A percentile compares a stretch with the other conserved stretches of the same genome.
These are phyloP conservation scores for Heterobasidion annosum DNA, from an alignment of 1,284 basidiomycete genomes.

Conservation along the genomic window DNA sequence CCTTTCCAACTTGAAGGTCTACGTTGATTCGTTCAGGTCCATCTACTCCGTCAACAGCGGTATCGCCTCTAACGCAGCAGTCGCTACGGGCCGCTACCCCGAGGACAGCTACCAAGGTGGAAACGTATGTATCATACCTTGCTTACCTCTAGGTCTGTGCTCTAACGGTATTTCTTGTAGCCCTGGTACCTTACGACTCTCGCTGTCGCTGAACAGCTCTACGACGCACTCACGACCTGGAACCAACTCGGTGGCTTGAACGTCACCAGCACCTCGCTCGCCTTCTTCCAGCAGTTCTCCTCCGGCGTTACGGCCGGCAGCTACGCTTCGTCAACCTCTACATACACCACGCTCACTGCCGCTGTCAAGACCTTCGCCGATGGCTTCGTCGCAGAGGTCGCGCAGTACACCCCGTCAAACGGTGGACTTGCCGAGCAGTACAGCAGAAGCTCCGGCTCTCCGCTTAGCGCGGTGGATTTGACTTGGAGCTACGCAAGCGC, in stretches of 20 bases:
- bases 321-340: conserved; percentile 21
- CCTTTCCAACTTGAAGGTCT: conserved; percentile 41
- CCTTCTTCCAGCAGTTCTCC: conserved; percentile 32
- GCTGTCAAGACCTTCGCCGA: conserved; percentile 31
- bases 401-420: conserved; percentile 28
- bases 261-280: conserved; percentile 29
- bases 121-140: conserved; percentile 25
- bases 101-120: conserved; percentile 46
- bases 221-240: conserved; percentile 34
- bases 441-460: conserved; percentile 21
- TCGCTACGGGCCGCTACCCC: conserved; percentile 45
- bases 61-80: conserved; percentile 28
- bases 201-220: conserved; percentile 36
- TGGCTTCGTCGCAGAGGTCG: conserved; percentile 28
- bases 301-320: conserved; percentile 24
- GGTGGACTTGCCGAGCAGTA: conserved; percentile 35
- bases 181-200: conserved; percentile 35
- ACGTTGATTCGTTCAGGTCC: conserved; percentile 44
- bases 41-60: conserved; percentile 44
- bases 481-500: conserved; percentile 37
- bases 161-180: conserved; percentile 11
- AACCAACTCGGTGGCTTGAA: conserved; percentile 20
- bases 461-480: conserved; percentile 30
- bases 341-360: conserved; percentile 23
- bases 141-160: not conserved